These are phyloP conservation scores for Xylaria bambusicola DNA, from an alignment of 495 filamentous ascomycete genomes.

Conservation along the genomic window DNA sequence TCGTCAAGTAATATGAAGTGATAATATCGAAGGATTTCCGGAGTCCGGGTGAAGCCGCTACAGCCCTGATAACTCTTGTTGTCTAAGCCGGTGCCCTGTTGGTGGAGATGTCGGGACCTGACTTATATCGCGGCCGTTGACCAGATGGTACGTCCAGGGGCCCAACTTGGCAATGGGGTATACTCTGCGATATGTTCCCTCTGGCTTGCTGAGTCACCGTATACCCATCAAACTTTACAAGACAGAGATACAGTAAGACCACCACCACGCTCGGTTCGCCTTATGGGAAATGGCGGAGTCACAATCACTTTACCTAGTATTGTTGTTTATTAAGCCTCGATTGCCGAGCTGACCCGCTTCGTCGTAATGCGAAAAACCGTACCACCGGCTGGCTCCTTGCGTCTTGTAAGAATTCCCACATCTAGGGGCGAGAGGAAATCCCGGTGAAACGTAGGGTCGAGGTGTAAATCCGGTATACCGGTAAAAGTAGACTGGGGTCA, in stretches of 20 bases:
- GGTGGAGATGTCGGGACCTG: constrained; percentile 12
- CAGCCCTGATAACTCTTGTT: background rate
- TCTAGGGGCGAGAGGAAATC: background rate
- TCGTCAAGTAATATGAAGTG: constrained; percentile 4
- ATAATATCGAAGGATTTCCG: constrained; percentile 7
- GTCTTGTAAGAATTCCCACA: background rate
- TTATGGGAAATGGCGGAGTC: constrained; percentile 9
- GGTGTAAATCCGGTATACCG: constrained; percentile 18
- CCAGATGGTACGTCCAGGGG: background rate
- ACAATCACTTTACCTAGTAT: too few relatives aligned
- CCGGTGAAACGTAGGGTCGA: constrained; percentile 8
- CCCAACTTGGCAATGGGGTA: constrained; percentile 2
- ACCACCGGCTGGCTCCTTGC: background rate
- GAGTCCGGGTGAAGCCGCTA: constrained; percentile 2
- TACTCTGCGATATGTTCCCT: constrained; percentile 8
- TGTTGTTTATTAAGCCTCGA: background rate
- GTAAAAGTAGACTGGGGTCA: constrained; percentile 2
- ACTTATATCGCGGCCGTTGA: background rate
- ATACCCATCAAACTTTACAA: background rate
- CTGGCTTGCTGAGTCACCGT: constrained; percentile 16
- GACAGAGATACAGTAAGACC: background rate
- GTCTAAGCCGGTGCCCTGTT: background rate
- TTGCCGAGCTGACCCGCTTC: constrained; percentile 11
- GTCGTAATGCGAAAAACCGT: background rate
- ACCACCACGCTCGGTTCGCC: constrained; percentile 7